Evolutionary conservation across 2,329 filamentous ascomycete genomes (phyloP), one percentile per base, ranked within the genome.

Genomic region (Trichoderma arundinaceum): DNA sequence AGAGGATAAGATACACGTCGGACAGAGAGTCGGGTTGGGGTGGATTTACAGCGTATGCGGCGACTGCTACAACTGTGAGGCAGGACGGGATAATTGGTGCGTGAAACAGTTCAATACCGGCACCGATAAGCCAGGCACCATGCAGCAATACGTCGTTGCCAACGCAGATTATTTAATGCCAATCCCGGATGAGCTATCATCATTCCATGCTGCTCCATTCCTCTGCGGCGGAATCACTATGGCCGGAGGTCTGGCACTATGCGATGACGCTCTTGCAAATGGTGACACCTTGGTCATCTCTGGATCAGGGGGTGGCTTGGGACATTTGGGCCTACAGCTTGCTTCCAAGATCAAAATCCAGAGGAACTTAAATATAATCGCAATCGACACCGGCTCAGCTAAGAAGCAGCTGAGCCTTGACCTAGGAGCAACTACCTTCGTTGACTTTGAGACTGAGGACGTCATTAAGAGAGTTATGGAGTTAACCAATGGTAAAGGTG

Each of bases 81-180:
- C 57, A 12, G 57, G 57, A 1, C 57, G 35, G 10, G 44, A 60
- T 32, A 60, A 60, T 10, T 60, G 57, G 57, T 60, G 57, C 6
- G 15, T 60, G 15, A 60, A 60, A 15, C 57, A 60, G 3, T 28
- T 38, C 15, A 60, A 60, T 7, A 60, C 57, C 1, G 44, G 57
- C 35, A 60, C 57, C 9, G 57, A 60, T 39, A 60, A 49, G 15
- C 57, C 57, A 17, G 44, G 57, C 2, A 60, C 44, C 9, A 60
- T 60, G 57, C 57, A 60, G 19, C 57, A 60, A n/a, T 60, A 51
- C 35, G 57, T 60, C 19, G 57, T 60, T 22, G 57, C 57, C 9
- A 60, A 60, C 7, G 57, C 57, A 13, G 19, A 60, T 28, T 60
- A 60, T 28, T 51, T 60, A 15, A 60, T 60, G 57, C 57, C 44